Evolutionary conservation across 2,329 filamentous ascomycete species (phyloP).

Genomic region (Colletotrichum tamarilloi): DNA sequence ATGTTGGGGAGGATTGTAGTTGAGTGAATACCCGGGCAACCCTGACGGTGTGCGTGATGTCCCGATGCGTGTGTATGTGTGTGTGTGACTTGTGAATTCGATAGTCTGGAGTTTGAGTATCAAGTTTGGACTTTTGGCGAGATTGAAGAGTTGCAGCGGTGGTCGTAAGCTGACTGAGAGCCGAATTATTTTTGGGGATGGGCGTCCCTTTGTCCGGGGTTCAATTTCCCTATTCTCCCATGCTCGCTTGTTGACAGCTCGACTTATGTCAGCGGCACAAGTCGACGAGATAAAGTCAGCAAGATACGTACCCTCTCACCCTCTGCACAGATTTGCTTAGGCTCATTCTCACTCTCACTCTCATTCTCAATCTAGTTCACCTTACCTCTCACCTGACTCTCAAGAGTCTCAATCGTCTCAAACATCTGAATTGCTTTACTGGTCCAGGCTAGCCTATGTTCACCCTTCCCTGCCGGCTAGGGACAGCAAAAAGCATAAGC

Average conservation of each 20-base stretch:
- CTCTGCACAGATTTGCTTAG: not conserved
- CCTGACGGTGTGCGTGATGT: not conserved
- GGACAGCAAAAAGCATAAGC: slow-evolving; percentile 14
- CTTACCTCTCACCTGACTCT: not conserved
- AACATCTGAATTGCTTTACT: not conserved
- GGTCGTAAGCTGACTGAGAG: slow-evolving; percentile 4
- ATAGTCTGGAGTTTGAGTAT: not conserved
- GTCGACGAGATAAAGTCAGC: not conserved
- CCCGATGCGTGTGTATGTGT: not conserved
- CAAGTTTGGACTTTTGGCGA: slow-evolving; percentile 4
- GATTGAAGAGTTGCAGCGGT: slow-evolving; percentile 5
- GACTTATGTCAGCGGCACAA: not conserved
- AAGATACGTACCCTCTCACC: not conserved
- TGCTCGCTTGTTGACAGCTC: not conserved
- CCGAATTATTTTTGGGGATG: slow-evolving; percentile 13
- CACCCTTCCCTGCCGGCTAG: not conserved
- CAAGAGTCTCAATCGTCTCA: not conserved
- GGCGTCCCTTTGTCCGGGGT: not conserved
- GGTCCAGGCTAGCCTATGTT: not conserved
- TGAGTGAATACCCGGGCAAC: not conserved
- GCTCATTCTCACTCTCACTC: not conserved
- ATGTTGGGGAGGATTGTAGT: not conserved
- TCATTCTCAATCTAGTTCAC: not conserved
- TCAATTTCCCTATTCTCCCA: not conserved
- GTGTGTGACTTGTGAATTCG: not conserved